Conservation (phyloP, 1,284 basidiomycete species). For the Thelephora terrestris region DNA sequence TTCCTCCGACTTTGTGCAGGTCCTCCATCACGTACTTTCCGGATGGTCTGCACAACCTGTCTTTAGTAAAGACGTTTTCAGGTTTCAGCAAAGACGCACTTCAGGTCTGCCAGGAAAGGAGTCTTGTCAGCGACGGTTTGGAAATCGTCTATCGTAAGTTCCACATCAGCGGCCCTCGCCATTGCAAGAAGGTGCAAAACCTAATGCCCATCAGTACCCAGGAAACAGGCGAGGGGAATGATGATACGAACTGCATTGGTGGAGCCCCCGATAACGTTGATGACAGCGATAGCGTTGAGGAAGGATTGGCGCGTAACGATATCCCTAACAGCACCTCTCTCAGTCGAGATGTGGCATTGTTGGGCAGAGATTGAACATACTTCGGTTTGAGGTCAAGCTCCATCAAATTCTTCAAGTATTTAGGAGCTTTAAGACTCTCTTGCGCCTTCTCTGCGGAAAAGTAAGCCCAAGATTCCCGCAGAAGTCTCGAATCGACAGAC, state of each 20-base stretch:
- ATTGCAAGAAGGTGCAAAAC: constrained; percentile 92
- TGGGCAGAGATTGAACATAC: constrained; percentile 25
- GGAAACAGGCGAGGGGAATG: neutral
- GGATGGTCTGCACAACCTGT: constrained; percentile 49
- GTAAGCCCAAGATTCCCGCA: neutral
- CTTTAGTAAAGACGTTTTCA: constrained; percentile 4
- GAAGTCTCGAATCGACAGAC: constrained; percentile 25
- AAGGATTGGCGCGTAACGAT: constrained; percentile 89
- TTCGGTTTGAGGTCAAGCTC: constrained; percentile 83
- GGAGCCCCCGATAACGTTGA: constrained; percentile 82
- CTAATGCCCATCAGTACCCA: constrained; percentile 22
- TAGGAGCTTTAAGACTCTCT: constrained; percentile 79
- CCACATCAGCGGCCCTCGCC: constrained; percentile 82
- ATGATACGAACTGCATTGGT: constrained; percentile 70
- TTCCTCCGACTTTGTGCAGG: constrained; percentile 84
- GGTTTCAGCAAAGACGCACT: constrained; percentile 33
- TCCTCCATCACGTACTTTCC: constrained; percentile 98
- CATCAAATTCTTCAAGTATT: constrained; percentile 73
- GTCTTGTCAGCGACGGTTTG: constrained; percentile 80
- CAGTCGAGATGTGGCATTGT: neutral
- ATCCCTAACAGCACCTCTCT: constrained; percentile 40
- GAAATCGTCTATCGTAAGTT: constrained; percentile 91
- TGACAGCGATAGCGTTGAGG: constrained; percentile 82
- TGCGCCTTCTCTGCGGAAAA: constrained; percentile 58
- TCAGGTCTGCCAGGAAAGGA: constrained; percentile 91